Evolutionary conservation across 2,329 filamentous ascomycete species (phyloP).

Genomic region (Sporothrix phasma): DNA sequence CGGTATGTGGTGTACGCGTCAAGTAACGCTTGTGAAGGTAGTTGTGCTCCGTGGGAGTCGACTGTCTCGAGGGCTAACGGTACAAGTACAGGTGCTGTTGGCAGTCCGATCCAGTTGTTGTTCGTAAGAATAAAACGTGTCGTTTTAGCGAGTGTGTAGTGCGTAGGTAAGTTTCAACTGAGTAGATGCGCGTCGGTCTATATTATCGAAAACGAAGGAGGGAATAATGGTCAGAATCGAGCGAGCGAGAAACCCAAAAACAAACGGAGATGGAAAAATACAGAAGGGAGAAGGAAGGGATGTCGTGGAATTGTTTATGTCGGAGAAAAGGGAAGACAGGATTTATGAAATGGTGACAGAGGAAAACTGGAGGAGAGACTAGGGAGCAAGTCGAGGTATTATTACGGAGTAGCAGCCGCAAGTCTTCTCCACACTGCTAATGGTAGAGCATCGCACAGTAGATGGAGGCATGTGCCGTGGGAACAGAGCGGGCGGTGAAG

Average conservation of each 20-base stretch:
- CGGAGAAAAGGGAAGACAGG: neutral
- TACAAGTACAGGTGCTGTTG: neutral
- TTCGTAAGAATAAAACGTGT: slow-evolving; percentile 15
- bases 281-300: neutral
- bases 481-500: slow-evolving; percentile 7
- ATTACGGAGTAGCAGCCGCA: slow-evolving; percentile 5
- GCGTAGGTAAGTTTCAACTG: neutral
- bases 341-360: neutral
- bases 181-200: neutral
- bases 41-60: slow-evolving; percentile 7
- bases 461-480: slow-evolving; percentile 1
- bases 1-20: neutral
- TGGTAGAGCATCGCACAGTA: neutral
- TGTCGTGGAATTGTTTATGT: neutral
- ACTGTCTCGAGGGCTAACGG: neutral
- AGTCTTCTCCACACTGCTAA: slow-evolving; percentile 9
- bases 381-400: neutral
- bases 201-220: neutral
- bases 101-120: neutral
- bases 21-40: neutral
- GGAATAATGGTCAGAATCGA: slow-evolving; percentile 16
- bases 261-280: neutral
- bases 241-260: slow-evolving; percentile 18
- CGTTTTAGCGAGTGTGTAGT: neutral
- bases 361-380: neutral